phyloP scores from a whole-genome alignment of 164 flowering plant species.

The Kalanchoe fedtschenkoi region DNA sequence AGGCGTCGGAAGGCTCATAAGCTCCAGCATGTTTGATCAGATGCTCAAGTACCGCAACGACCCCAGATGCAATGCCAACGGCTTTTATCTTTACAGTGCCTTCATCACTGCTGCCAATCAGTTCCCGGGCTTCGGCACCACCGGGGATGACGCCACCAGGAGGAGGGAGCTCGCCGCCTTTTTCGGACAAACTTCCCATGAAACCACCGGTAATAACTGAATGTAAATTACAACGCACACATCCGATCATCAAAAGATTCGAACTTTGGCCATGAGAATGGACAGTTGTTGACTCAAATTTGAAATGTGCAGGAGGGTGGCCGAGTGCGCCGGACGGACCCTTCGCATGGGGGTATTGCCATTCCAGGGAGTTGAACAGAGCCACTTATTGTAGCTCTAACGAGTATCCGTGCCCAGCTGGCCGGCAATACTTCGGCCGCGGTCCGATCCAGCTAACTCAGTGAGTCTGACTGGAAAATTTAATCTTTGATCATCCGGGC shows the following conservation, averaged over 20 bases:
- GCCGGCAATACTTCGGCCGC: slow-evolving; percentile 28
- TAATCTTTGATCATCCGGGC: background rate
- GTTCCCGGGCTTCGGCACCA: slow-evolving; percentile 23
- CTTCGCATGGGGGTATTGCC: slow-evolving; percentile 31
- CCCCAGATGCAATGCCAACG: slow-evolving; percentile 20
- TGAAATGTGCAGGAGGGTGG: slow-evolving; percentile 17
- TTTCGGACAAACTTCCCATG: slow-evolving; percentile 40
- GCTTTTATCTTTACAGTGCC: slow-evolving; percentile 39
- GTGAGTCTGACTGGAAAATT: slow-evolving; percentile 12
- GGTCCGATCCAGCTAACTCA: slow-evolving; percentile 32
- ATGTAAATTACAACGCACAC: background rate
- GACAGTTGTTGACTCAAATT: background rate
- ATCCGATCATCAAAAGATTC: no score
- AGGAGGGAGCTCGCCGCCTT: slow-evolving; percentile 47
- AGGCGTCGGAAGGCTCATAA: slow-evolving; percentile 14
- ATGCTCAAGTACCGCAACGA: slow-evolving; percentile 24
- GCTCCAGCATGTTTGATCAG: slow-evolving; percentile 15
- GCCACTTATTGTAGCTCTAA: slow-evolving; percentile 11
- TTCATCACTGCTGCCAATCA: slow-evolving; percentile 31
- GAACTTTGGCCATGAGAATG: background rate
- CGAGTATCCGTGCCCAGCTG: slow-evolving; percentile 26
- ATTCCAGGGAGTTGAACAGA: slow-evolving; percentile 8
- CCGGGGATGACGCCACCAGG: slow-evolving; percentile 18
- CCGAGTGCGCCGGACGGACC: slow-evolving; percentile 26
- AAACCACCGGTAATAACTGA: slow-evolving; percentile 29